Conservation (phyloP, 140 eudicot species). For the Flaveria floridana region DNA sequence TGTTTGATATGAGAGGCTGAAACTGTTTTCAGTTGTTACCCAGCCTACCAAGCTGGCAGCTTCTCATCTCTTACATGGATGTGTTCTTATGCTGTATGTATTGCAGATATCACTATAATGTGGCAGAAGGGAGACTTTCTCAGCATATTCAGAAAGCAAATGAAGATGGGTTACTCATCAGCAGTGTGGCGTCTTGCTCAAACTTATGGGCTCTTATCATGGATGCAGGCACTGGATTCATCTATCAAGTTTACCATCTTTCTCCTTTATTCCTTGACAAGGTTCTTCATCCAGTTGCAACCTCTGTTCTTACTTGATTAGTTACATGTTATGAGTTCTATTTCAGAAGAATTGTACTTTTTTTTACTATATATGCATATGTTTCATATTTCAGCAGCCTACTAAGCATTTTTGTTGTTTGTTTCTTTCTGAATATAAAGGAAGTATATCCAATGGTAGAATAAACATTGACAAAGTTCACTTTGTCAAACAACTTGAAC, state of each 20-base stretch:
- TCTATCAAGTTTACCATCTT: slow-evolving; percentile 70
- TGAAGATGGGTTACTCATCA: slow-evolving; percentile 73
- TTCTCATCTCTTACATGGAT: background rate
- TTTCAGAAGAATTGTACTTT: too few relatives aligned
- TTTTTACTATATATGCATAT: background rate
- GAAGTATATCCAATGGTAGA: too few relatives aligned
- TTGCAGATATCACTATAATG: slow-evolving; percentile 85
- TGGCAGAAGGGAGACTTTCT: slow-evolving; percentile 62
- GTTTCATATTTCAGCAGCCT: background rate
- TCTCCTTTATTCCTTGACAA: slow-evolving; percentile 70
- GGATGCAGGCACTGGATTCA: slow-evolving; percentile 87
- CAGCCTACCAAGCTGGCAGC: background rate
- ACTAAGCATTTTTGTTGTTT: background rate
- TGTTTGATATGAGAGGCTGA: background rate
- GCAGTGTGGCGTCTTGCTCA: slow-evolving; percentile 74
- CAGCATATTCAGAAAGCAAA: slow-evolving; percentile 81
- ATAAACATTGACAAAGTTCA: too few relatives aligned
- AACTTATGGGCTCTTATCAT: slow-evolving; percentile 83
- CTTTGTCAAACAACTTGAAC: too few relatives aligned
- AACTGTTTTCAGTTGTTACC: background rate
- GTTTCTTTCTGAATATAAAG: background rate
- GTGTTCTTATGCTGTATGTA: slow-evolving; percentile 9
- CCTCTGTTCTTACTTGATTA: background rate
- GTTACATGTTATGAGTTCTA: too few relatives aligned
- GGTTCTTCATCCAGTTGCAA: slow-evolving; percentile 36